Base-by-base conservation (phyloP, 139 green algal species). In the Coelastrella sp. region DNA sequence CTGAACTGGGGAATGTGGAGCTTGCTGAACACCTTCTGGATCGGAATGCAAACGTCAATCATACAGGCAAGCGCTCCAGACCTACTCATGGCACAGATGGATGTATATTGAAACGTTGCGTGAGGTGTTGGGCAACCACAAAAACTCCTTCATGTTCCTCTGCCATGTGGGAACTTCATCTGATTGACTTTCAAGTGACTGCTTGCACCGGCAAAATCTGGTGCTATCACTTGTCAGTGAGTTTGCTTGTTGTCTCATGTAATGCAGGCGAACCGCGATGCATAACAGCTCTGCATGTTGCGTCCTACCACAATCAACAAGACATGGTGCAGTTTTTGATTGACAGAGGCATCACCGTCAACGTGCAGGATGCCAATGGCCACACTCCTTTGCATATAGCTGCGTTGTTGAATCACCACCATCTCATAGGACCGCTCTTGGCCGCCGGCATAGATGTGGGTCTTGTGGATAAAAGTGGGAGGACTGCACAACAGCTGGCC, bases 351-450 rank as follows among this genome's bases (percentile, higher is more conserved):
- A 68, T 79, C 51, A 68, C 50, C 5, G 38, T 76, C 9, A 76
- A 82, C 40, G 34, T 66, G 82, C 69, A 81, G 40, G 82, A 87
- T 32, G 82, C 82, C 8, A 87, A 87, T 40, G 82, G 82, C 3
- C 82, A 87, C 82, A 82, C 82, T 25, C 40, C 82, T 15, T 43
- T 87, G 57, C 82, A 87, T 45, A 75, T 87, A 34, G 82, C 82
- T 7, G 69, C 67, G 23, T 71, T 87, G 37, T 71, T 87, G n/a
- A 87, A 87, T 67, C 34, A 59, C 9, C 23, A 30, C 2, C 57
- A 74, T n/a, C 23, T 87, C 38, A 82, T 87, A 62, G 50, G 50
- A 4, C 40, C 71, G 53, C 71, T 87, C 38, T 67, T 87, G 15
- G 67, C 53, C 3, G 69, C 69, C 27, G 38, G 57, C n/a, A 73